phyloP scores from a whole-genome alignment of 768 basidiomycete species.

The Rhizopogon roseolus region DNA sequence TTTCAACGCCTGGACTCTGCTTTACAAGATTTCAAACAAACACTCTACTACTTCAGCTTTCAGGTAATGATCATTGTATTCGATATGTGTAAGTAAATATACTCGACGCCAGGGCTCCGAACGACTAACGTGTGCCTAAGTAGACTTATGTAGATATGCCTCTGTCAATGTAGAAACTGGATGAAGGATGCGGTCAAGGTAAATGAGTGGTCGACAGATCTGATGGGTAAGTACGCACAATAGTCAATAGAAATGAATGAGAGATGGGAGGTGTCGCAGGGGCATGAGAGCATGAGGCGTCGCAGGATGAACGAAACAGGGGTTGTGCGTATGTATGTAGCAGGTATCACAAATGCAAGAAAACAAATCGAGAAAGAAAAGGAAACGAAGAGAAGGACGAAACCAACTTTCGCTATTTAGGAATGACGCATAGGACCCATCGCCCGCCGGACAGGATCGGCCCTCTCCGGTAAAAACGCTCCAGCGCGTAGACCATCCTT shows the following conservation, averaged over 20 bases:
- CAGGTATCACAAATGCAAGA: not conserved
- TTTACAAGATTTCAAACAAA: not conserved
- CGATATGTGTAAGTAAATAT: not conserved
- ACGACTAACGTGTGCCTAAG: not conserved
- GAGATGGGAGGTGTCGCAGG: not conserved
- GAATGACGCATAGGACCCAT: slow-evolving; percentile 17
- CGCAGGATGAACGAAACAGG: not conserved
- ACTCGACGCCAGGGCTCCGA: not conserved
- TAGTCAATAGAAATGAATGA: not conserved
- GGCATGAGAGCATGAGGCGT: not conserved
- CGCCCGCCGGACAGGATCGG: slow-evolving; percentile 25
- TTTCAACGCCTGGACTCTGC: too few species aligned
- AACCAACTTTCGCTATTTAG: not conserved
- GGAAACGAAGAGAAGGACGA: not conserved
- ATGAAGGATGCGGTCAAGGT: not conserved
- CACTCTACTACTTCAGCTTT: not conserved
- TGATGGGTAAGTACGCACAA: not conserved
- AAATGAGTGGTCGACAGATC: not conserved
- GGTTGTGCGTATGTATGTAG: not conserved
- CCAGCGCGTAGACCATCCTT: slow-evolving; percentile 26
- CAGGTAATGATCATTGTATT: not conserved
- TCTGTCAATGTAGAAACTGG: not conserved
- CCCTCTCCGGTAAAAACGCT: slow-evolving; percentile 21
- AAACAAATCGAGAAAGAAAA: not conserved
- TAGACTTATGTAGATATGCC: not conserved